Evolutionary conservation across 176 grass and related monocot genomes (phyloP).

Genomic region (Metroxylon sagu): DNA sequence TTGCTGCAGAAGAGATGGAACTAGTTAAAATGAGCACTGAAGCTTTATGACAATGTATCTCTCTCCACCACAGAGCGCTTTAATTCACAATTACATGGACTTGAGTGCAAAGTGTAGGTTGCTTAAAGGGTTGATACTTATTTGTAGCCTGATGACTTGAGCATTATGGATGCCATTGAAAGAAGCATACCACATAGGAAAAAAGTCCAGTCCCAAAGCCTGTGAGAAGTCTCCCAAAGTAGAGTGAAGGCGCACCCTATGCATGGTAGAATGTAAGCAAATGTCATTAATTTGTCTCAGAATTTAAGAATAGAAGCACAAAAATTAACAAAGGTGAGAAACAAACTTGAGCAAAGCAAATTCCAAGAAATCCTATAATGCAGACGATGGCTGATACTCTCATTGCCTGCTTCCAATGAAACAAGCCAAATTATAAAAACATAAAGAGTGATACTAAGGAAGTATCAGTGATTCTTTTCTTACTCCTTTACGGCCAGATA

Average conservation of each 20-base stretch:
- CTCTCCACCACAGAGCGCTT: no score
- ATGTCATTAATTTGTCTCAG: neutral
- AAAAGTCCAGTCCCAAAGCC: slow-evolving; percentile 48
- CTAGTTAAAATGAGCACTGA: no score
- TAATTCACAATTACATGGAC: no score
- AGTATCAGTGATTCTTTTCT: neutral
- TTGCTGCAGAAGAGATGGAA: no score
- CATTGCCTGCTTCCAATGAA: slow-evolving; percentile 37
- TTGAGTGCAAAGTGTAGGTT: no score
- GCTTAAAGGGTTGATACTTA: no score
- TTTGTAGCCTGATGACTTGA: no score
- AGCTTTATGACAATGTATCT: no score
- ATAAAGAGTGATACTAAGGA: no score
- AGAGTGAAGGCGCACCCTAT: slow-evolving; percentile 31
- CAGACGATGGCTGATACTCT: slow-evolving; percentile 43
- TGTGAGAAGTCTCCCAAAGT: slow-evolving; percentile 39
- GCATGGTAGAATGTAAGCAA: neutral
- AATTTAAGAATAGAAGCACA: no score
- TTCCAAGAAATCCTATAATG: slow-evolving; percentile 42
- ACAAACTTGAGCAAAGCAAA: slow-evolving; percentile 36
- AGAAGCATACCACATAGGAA: slow-evolving; percentile 41
- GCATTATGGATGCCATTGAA: neutral
- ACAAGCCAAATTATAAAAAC: neutral
- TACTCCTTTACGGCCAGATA: slow-evolving; percentile 55
- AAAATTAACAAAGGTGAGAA: neutral